Percentiles rank a stretch among this genome's conserved stretches.
phyloP scores from a whole-genome alignment of 768 basidiomycete genomes.

The Kwoniella botswanensis region DNA sequence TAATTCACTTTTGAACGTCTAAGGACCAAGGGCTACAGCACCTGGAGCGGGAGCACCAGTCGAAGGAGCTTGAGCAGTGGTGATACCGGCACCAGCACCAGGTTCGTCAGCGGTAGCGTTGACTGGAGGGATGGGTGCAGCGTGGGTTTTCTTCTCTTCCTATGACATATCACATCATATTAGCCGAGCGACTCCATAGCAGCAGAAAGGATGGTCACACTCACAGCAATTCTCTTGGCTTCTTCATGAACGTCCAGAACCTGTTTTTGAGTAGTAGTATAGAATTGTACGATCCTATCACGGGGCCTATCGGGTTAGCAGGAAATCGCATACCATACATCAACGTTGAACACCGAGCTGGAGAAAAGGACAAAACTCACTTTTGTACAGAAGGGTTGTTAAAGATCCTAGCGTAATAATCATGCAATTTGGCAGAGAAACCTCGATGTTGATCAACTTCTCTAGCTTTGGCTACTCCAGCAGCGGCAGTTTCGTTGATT shows the following conservation, averaged over 20 bases:
- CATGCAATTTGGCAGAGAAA: slow-evolving; percentile 69
- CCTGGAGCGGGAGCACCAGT: slow-evolving; percentile 22
- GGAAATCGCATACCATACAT: neutral
- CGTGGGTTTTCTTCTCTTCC: slow-evolving; percentile 50
- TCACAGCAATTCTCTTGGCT: slow-evolving; percentile 75
- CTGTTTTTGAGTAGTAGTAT: slow-evolving; percentile 86
- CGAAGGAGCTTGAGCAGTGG: slow-evolving; percentile 21
- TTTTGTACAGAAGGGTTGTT: slow-evolving; percentile 76
- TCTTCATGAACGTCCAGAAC: slow-evolving; percentile 91
- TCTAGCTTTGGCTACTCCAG: slow-evolving; percentile 72
- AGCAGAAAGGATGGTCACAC: slow-evolving; percentile 19
- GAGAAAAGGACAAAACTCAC: slow-evolving; percentile 34
- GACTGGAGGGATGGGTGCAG: slow-evolving; percentile 18
- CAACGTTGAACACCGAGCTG: slow-evolving; percentile 3
- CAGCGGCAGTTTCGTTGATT: slow-evolving; percentile 68
- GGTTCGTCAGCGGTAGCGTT: slow-evolving; percentile 25
- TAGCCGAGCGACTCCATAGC: neutral
- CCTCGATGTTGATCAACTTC: slow-evolving; percentile 83
- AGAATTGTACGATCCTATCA: slow-evolving; percentile 69
- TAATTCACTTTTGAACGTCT: neutral
- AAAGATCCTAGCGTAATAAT: slow-evolving; percentile 66
- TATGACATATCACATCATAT: slow-evolving; percentile 2
- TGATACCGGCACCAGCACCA: slow-evolving; percentile 23
- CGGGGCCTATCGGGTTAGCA: slow-evolving; percentile 21
- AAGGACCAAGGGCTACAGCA: slow-evolving; percentile 20